Conservation (phyloP, 2,329 filamentous ascomycete species). For the Monosporascus ibericus region DNA sequence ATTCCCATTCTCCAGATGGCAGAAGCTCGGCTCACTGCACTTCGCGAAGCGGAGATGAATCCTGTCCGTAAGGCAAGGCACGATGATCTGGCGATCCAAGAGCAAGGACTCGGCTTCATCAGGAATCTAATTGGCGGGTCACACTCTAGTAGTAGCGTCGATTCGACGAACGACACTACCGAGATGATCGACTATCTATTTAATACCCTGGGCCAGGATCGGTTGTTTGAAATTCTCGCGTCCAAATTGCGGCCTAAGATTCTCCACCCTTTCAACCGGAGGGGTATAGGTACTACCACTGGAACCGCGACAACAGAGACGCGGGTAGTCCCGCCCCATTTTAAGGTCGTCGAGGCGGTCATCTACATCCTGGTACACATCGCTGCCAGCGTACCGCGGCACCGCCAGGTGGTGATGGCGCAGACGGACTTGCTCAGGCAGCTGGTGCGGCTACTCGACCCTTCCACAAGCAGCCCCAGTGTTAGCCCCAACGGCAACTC, state of each 20-base stretch:
- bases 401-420: slow-evolving; percentile 70
- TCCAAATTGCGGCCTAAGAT: slow-evolving; percentile 65
- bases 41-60: slow-evolving; percentile 63
- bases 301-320: slow-evolving; percentile 29
- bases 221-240: slow-evolving; percentile 74
- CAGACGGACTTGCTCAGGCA: slow-evolving; percentile 71
- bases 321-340: slow-evolving; percentile 49
- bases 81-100: slow-evolving; percentile 80
- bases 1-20: slow-evolving; percentile 37
- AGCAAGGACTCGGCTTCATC: slow-evolving; percentile 84
- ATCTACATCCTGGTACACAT: slow-evolving; percentile 83
- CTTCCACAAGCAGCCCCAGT: not conserved
- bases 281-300: slow-evolving; percentile 9
- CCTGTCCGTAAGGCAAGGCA: slow-evolving; percentile 61
- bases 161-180: slow-evolving; percentile 44
- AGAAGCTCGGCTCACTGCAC: slow-evolving; percentile 40
- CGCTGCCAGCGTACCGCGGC: slow-evolving; percentile 71
- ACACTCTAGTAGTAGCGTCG: slow-evolving; percentile 41
- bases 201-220: slow-evolving; percentile 65
- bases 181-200: slow-evolving; percentile 85
- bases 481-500: not conserved
- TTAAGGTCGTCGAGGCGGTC: slow-evolving; percentile 70
- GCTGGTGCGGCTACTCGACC: slow-evolving; percentile 63
- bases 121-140: slow-evolving; percentile 76
- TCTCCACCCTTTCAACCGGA: slow-evolving; percentile 46